These are phyloP conservation scores for Clarireedia paspali DNA, from an alignment of 2,329 filamentous ascomycete genomes.

Conservation along the genomic window DNA sequence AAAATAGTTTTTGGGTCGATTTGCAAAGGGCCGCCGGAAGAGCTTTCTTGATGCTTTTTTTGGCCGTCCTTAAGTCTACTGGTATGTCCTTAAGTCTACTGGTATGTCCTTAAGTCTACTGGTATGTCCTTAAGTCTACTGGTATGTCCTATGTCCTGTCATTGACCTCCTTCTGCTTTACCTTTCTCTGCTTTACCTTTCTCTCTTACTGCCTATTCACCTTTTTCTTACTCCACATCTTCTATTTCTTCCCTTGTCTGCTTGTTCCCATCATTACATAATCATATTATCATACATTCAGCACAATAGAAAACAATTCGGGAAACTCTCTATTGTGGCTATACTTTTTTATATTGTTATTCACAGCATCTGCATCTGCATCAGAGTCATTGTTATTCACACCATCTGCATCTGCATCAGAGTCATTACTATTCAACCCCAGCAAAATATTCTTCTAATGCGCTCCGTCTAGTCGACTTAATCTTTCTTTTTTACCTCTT, in stretches of 20 bases:
- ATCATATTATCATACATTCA: background rate
- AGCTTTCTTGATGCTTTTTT: no score
- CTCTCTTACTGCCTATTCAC: background rate
- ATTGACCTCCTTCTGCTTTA: background rate
- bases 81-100: background rate
- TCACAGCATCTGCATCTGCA: background rate
- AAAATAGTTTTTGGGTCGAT: no score
- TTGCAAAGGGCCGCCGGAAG: no score
- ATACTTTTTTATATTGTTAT: background rate
- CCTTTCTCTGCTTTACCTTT: background rate
- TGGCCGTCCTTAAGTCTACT: no score
- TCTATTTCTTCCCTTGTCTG: background rate
- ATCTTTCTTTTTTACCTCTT: background rate
- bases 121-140: no score
- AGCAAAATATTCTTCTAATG: no score
- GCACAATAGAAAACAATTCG: background rate
- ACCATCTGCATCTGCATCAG: no score
- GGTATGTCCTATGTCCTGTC: background rate
- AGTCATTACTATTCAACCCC: no score
- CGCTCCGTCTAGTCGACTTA: constrained; percentile 3
- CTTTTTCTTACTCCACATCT: background rate
- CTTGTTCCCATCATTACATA: background rate
- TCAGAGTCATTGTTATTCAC: background rate
- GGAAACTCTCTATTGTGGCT: constrained; percentile 2
- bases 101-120: background rate